Percentiles rank a stretch among this genome's conserved stretches.
Conservation (phyloP, 768 basidiomycete species). For the Dioszegia aurantiaca region DNA sequence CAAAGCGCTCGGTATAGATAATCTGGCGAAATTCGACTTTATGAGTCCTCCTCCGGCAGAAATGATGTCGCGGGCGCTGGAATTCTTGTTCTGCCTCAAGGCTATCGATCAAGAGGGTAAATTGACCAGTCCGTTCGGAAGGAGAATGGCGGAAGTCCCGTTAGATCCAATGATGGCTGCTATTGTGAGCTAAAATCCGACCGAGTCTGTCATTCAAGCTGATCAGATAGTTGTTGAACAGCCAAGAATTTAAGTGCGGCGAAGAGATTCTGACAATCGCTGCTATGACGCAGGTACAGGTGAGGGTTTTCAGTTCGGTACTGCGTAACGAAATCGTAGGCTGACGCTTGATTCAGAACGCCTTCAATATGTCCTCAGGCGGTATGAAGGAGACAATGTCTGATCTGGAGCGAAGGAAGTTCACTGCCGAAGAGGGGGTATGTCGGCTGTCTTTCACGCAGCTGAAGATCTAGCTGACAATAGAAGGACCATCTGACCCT, state of each 20-base stretch:
- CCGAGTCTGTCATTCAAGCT: constrained; percentile 2
- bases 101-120: constrained; percentile 78
- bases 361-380: constrained; percentile 84
- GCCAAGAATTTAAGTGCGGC: constrained; percentile 80
- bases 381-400: constrained; percentile 72
- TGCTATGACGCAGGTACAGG: constrained; percentile 91
- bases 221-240: constrained; percentile 69
- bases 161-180: constrained; percentile 89
- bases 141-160: constrained; percentile 88
- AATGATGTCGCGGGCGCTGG: constrained; percentile 77
- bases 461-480: not conserved
- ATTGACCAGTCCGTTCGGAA: constrained; percentile 70
- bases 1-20: constrained; percentile 90
- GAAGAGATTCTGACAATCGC: constrained; percentile 95
- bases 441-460: constrained; percentile 37
- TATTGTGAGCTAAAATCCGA: constrained; percentile 76
- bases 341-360: constrained; percentile 64
- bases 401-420: constrained; percentile 89
- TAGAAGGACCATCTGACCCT: constrained; percentile 87
- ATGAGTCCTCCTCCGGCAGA: constrained; percentile 82
- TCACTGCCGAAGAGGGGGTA: constrained; percentile 97
- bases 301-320: too few relatives aligned
- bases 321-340: too few relatives aligned
- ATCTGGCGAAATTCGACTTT: constrained; percentile 91
- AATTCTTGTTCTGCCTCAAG: constrained; percentile 72